These are phyloP conservation scores for Candida smagusa DNA, from an alignment of 1,139 yeast genomes.

Conservation along the genomic window DNA sequence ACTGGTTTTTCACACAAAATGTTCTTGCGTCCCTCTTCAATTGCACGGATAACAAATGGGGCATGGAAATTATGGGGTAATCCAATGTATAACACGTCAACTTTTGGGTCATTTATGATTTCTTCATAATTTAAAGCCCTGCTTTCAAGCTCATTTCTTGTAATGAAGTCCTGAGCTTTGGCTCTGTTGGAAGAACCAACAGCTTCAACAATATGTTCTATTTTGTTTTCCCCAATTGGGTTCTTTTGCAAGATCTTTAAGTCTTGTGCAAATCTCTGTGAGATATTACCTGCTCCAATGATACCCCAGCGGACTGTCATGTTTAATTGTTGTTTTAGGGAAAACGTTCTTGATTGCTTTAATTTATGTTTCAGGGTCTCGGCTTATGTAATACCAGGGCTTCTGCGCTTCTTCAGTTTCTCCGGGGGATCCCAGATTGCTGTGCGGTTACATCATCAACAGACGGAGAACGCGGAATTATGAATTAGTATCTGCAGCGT, in stretches of 20 bases:
- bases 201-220: slow-evolving; percentile 27
- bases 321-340: neutral
- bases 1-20: slow-evolving; percentile 63
- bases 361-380: too few relatives aligned
- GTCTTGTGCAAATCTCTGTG: slow-evolving; percentile 38
- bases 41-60: slow-evolving; percentile 46
- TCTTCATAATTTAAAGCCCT: slow-evolving; percentile 22
- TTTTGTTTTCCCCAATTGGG: slow-evolving; percentile 20
- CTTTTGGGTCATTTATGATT: slow-evolving; percentile 40
- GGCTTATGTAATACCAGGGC: too few relatives aligned
- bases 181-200: slow-evolving; percentile 29
- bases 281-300: slow-evolving; percentile 46
- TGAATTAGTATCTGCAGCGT: too few relatives aligned
- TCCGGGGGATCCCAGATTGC: too few relatives aligned
- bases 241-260: slow-evolving; percentile 20
- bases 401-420: too few relatives aligned
- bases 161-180: slow-evolving; percentile 27
- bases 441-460: too few relatives aligned
- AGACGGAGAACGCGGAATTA: too few relatives aligned
- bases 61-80: slow-evolving; percentile 59
- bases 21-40: slow-evolving; percentile 49
- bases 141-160: slow-evolving; percentile 5
- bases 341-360: neutral
- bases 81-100: slow-evolving; percentile 56
- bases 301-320: slow-evolving; percentile 33